These are phyloP conservation scores for Aureobasidium sp. DNA, from an alignment of 2,329 filamentous ascomycete species.

Conservation along the genomic window DNA sequence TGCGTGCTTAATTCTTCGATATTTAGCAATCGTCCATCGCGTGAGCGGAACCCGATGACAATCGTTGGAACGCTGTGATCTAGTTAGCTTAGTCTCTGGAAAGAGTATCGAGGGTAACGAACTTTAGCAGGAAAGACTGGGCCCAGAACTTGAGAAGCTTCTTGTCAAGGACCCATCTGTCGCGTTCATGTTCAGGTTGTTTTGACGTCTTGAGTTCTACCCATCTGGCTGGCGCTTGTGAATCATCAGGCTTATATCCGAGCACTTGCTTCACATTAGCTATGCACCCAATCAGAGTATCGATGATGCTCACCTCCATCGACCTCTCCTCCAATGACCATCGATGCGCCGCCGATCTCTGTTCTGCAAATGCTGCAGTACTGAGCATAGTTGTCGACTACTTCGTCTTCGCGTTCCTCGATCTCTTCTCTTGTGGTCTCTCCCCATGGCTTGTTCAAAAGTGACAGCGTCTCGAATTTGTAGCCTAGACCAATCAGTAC, in stretches of 20 bases:
- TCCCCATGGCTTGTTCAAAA: conserved; percentile 68
- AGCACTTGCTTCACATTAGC: conserved; percentile 52
- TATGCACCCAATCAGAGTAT: background rate
- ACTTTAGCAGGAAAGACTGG: conserved; percentile 79
- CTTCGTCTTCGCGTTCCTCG: conserved; percentile 61
- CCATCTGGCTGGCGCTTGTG: conserved; percentile 72
- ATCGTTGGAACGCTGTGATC: conserved; percentile 67
- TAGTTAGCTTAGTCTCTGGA: background rate
- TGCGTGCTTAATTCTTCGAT: conserved; percentile 76
- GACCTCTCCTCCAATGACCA: conserved; percentile 88
- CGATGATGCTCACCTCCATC: conserved; percentile 60
- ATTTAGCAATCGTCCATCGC: conserved; percentile 61
- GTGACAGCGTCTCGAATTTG: conserved; percentile 86
- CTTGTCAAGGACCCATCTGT: conserved; percentile 70
- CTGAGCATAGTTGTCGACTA: conserved; percentile 84
- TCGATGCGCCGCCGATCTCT: conserved; percentile 65
- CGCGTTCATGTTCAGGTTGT: conserved; percentile 49
- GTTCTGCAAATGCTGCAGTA: conserved; percentile 94
- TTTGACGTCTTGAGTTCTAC: conserved; percentile 87
- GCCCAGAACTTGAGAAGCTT: conserved; percentile 92
- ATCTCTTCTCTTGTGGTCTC: conserved; percentile 69
- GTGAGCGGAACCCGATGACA: conserved; percentile 78
- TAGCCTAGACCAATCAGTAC: conserved; percentile 55
- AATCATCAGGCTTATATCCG: conserved; percentile 66
- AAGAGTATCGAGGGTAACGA: background rate